Conservation (phyloP, 805 yeast species). For the Yarrowia deformans region DNA sequence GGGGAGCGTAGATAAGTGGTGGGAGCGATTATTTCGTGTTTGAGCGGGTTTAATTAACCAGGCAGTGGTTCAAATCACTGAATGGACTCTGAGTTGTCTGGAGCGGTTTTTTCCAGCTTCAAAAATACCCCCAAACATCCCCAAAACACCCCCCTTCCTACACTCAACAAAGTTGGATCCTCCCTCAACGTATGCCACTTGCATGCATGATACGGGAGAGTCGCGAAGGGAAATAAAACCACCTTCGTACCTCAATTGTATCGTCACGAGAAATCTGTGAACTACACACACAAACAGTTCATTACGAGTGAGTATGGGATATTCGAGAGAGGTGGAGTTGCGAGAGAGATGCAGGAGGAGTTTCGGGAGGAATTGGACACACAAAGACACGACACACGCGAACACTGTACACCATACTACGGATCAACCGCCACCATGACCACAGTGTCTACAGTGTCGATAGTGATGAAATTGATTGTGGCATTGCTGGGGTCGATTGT, state of each 20-base stretch:
- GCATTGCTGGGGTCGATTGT: too few relatives aligned
- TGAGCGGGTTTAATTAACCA: too few relatives aligned
- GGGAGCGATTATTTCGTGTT: neutral
- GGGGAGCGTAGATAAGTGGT: neutral
- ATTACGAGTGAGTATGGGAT: constrained; percentile 11
- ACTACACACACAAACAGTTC: constrained; percentile 14
- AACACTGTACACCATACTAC: too few relatives aligned
- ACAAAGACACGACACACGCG: too few relatives aligned
- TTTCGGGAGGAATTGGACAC: neutral
- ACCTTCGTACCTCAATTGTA: constrained; percentile 10
- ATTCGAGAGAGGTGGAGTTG: neutral
- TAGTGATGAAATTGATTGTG: too few relatives aligned
- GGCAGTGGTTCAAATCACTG: too few relatives aligned
- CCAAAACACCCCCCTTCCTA: neutral
- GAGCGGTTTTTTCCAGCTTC: neutral
- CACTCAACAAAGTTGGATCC: constrained; percentile 38
- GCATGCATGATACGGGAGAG: constrained; percentile 30
- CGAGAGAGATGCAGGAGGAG: neutral
- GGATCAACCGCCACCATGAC: too few relatives aligned
- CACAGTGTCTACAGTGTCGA: too few relatives aligned
- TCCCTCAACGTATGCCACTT: constrained; percentile 35
- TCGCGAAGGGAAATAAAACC: constrained; percentile 23
- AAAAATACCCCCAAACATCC: neutral
- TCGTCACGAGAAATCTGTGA: constrained; percentile 10
- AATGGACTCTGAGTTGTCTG: neutral